Conservation (phyloP, 805 yeast genomes). For the Metschnikowia borealis region DNA sequence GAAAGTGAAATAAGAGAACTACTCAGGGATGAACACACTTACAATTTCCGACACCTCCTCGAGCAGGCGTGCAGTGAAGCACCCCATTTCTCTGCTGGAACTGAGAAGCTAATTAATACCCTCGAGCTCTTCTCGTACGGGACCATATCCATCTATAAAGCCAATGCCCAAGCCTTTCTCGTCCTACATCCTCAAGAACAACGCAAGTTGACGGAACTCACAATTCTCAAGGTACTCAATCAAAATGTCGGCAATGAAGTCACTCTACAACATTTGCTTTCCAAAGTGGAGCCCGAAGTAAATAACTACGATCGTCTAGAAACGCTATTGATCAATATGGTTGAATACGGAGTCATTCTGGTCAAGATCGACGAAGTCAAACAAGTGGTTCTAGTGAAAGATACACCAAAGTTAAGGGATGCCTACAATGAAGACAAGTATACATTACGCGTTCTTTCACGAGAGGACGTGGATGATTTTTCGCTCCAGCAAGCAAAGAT, state of each 20-base stretch:
- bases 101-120: constrained; percentile 19
- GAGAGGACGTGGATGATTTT: constrained; percentile 21
- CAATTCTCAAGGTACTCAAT: constrained; percentile 22
- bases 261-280: constrained; percentile 15
- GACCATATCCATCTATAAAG: constrained; percentile 21
- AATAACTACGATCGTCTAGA: constrained; percentile 15
- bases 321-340: constrained; percentile 22
- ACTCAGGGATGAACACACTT: neutral
- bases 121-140: constrained; percentile 41
- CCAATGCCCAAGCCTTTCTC: constrained; percentile 17
- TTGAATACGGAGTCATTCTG: constrained; percentile 21
- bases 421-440: constrained; percentile 24
- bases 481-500: constrained; percentile 18
- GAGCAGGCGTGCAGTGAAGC: neutral
- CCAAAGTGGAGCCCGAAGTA: constrained; percentile 2
- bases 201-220: constrained; percentile 26
- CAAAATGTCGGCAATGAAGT: constrained; percentile 22
- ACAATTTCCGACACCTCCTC: constrained; percentile 8
- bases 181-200: constrained; percentile 13
- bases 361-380: constrained; percentile 28
- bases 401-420: constrained; percentile 26
- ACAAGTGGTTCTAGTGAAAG: constrained; percentile 16
- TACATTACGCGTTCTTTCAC: constrained; percentile 22
- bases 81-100: neutral
- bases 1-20: neutral